These are phyloP conservation scores for Jacaranda copaia DNA, from an alignment of 257 asterid species.

Conservation along the genomic window DNA sequence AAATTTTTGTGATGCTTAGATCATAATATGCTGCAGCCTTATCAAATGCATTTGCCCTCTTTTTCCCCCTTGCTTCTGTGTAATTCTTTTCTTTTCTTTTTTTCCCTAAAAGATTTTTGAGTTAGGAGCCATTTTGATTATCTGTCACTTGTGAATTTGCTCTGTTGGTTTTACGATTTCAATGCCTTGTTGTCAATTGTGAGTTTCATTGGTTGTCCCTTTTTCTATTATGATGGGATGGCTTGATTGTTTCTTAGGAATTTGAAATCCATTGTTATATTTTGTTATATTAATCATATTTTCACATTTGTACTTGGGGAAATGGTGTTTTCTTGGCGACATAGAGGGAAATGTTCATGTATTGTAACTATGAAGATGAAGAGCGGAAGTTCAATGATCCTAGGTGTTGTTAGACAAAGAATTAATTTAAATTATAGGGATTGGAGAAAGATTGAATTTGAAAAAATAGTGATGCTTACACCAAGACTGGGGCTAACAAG, in stretches of 20 bases:
- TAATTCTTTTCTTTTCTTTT: background rate
- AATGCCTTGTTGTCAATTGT: background rate
- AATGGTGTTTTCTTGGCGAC: no score
- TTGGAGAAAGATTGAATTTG: no score
- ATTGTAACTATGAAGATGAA: no score
- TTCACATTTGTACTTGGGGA: background rate
- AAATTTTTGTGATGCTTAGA: background rate
- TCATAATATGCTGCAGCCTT: background rate
- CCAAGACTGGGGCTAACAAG: no score
- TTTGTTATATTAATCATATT: background rate
- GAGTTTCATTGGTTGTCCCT: background rate
- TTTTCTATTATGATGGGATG: no score
- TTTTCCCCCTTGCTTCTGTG: constrained; percentile 4
- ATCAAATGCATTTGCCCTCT: background rate
- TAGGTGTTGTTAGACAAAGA: no score
- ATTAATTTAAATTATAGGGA: no score
- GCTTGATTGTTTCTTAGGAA: no score
- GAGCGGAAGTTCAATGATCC: no score
- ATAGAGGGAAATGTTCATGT: no score
- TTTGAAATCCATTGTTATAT: background rate
- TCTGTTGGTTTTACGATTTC: background rate
- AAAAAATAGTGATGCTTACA: no score
- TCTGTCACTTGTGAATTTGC: background rate
- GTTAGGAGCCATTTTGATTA: constrained; percentile 8
- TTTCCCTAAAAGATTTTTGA: background rate